phyloP scores from a whole-genome alignment of 306 rosid species.

The Prunus fruticosa region DNA sequence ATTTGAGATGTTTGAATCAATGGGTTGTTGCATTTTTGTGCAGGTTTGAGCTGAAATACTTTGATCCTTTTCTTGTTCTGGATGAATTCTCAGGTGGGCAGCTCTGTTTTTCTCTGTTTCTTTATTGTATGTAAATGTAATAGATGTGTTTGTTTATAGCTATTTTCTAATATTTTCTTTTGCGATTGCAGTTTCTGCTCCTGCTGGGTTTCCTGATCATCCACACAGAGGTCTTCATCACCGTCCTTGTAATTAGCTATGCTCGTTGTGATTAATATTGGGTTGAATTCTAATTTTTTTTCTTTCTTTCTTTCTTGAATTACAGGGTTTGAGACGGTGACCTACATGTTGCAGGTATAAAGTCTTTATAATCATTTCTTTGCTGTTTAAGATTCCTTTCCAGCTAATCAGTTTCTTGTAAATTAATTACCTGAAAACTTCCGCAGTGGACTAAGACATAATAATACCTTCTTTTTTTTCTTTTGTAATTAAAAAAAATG shows the following conservation, averaged over 20 bases:
- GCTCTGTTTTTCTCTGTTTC: conserved; percentile 25
- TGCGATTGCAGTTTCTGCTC: conserved; percentile 69
- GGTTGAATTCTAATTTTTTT: conserved; percentile 26
- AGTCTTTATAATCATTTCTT: background rate
- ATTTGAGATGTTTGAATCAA: conserved; percentile 28
- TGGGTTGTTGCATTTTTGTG: conserved; percentile 18
- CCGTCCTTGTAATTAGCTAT: background rate
- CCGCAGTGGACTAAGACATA: background rate
- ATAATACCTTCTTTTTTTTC: background rate
- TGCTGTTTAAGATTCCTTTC: background rate
- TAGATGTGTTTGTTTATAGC: background rate
- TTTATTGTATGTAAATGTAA: background rate
- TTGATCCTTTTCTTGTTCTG: conserved; percentile 88
- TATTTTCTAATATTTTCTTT: conserved; percentile 4
- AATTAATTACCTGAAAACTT: background rate
- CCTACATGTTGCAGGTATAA: conserved; percentile 95
- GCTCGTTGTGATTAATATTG: background rate
- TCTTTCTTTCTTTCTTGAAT: conserved; percentile 11
- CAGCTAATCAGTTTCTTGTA: background rate
- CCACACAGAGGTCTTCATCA: conserved; percentile 70
- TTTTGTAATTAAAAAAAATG: background rate
- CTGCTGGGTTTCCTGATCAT: conserved; percentile 98
- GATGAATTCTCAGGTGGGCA: conserved; percentile 94
- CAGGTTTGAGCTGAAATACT: conserved; percentile 90
- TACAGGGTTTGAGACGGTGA: conserved; percentile 95